Percentiles rank a stretch among this genome's conserved stretches.
phyloP scores from a whole-genome alignment of 108 stramenopile species.

The Cyclotella sp. region DNA sequence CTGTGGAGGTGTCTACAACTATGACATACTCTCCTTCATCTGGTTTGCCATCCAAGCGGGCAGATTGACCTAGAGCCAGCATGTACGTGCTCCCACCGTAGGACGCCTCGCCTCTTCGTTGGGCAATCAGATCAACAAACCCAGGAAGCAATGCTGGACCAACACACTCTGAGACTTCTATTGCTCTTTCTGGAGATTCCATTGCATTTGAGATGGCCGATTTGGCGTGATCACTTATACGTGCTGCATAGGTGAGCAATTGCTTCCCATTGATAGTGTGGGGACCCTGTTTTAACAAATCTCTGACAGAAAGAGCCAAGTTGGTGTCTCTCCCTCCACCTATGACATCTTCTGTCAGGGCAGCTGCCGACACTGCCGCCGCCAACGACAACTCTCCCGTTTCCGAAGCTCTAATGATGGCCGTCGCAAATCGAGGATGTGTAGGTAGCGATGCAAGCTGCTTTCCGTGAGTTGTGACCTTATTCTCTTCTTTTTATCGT shows the following conservation, averaged over 20 bases:
- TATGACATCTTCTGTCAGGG: constrained; percentile 53
- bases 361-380: constrained; percentile 55
- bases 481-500: constrained; percentile 49
- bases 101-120: constrained; percentile 65
- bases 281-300: constrained; percentile 30
- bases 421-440: constrained; percentile 81
- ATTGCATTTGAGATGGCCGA: constrained; percentile 40
- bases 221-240: constrained; percentile 38
- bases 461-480: constrained; percentile 65
- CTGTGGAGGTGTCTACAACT: constrained; percentile 62
- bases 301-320: constrained; percentile 40
- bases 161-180: constrained; percentile 26
- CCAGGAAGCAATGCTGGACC: constrained; percentile 63
- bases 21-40: constrained; percentile 54
- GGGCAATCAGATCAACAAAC: constrained; percentile 68
- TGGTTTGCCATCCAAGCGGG: constrained; percentile 42
- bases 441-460: constrained; percentile 67
- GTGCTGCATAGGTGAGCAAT: constrained; percentile 51
- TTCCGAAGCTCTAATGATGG: constrained; percentile 46
- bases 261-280: constrained; percentile 25
- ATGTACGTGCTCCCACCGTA: constrained; percentile 67
- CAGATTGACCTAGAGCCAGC: constrained; percentile 50
- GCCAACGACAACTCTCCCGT: constrained; percentile 24
- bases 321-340: constrained; percentile 13
- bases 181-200: constrained; percentile 11